Percentiles rank a stretch among this genome's conserved stretches.
Conservation (phyloP, 2,329 filamentous ascomycete species). For the Diplocarpon mali region DNA sequence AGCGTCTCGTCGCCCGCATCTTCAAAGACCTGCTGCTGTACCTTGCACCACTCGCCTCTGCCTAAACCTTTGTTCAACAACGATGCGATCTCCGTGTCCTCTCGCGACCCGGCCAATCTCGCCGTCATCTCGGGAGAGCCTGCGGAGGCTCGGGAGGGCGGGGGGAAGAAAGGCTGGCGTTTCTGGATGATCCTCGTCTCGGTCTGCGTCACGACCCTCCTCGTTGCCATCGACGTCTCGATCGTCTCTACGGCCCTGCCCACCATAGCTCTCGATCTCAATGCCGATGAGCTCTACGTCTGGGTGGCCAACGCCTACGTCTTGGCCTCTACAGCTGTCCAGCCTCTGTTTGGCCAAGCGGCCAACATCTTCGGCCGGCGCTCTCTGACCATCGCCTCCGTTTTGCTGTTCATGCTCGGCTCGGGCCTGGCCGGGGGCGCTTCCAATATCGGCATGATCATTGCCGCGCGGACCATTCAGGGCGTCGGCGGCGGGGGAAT, state of each 20-base stretch:
- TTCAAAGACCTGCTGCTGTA: conserved; percentile 7
- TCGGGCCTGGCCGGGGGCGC: conserved; percentile 3
- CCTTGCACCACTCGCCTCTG: conserved; percentile 5
- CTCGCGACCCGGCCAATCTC: background rate
- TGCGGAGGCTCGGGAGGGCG: background rate
- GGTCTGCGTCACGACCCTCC: conserved; percentile 15
- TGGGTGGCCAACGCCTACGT: conserved; percentile 68
- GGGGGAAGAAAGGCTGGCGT: conserved; percentile 6
- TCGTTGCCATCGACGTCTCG: conserved; percentile 28
- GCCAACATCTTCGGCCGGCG: conserved; percentile 8
- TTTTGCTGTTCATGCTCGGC: conserved; percentile 6
- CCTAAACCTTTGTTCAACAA: conserved; percentile 7
- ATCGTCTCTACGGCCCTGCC: conserved; percentile 49
- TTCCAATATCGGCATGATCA: conserved; percentile 4
- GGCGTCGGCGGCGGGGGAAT: conserved; percentile 7
- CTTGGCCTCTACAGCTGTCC: conserved; percentile 34
- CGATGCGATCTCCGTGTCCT: conserved; percentile 1
- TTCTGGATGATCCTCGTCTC: conserved; percentile 17
- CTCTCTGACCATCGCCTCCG: conserved; percentile 6
- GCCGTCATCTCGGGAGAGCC: background rate
- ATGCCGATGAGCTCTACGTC: conserved; percentile 42
- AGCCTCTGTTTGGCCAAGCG: conserved; percentile 7
- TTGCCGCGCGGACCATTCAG: conserved; percentile 6
- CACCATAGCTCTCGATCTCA: conserved; percentile 40
- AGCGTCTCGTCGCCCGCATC: conserved; percentile 4